These are phyloP conservation scores for Priceomyces castillae DNA, from an alignment of 805 yeast genomes.

Conservation along the genomic window DNA sequence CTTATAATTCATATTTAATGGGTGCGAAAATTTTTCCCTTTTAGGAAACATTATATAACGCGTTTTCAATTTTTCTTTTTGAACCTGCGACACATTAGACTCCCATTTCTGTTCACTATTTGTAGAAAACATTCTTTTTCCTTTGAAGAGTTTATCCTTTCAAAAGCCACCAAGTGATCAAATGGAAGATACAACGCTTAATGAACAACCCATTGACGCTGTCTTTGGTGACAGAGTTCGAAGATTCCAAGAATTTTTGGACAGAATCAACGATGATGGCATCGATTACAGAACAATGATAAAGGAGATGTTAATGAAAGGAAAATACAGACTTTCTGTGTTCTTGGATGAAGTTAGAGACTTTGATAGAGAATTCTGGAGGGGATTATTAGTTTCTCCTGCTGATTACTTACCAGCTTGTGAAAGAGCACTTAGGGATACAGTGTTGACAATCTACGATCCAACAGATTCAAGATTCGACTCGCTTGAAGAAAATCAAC, in stretches of 20 bases:
- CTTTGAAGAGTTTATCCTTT: not conserved
- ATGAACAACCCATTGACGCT: conserved; percentile 41
- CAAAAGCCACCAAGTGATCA: not conserved
- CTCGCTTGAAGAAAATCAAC: conserved; percentile 57
- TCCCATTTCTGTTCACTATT: not conserved
- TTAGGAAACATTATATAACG: conserved; percentile 5
- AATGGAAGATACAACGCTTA: conserved; percentile 12
- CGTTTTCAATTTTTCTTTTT: conserved; percentile 6
- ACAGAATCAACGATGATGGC: conserved; percentile 47
- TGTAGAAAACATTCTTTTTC: not conserved
- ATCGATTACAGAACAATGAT: conserved; percentile 69
- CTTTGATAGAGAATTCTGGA: conserved; percentile 76
- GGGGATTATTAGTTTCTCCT: conserved; percentile 70
- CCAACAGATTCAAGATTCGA: conserved; percentile 51
- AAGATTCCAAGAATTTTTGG: conserved; percentile 83
- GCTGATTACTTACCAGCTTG: conserved; percentile 87
- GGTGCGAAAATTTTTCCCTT: conserved; percentile 3
- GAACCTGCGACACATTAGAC: not conserved
- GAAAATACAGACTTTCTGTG: conserved; percentile 63
- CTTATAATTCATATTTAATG: not conserved
- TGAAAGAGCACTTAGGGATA: conserved; percentile 79
- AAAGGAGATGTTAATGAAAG: conserved; percentile 66
- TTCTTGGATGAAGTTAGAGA: conserved; percentile 86
- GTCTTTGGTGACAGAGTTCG: conserved; percentile 80
- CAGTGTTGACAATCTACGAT: conserved; percentile 71